Conservation (phyloP, 2,329 filamentous ascomycete species). For the Macrophomina phaseolina region DNA sequence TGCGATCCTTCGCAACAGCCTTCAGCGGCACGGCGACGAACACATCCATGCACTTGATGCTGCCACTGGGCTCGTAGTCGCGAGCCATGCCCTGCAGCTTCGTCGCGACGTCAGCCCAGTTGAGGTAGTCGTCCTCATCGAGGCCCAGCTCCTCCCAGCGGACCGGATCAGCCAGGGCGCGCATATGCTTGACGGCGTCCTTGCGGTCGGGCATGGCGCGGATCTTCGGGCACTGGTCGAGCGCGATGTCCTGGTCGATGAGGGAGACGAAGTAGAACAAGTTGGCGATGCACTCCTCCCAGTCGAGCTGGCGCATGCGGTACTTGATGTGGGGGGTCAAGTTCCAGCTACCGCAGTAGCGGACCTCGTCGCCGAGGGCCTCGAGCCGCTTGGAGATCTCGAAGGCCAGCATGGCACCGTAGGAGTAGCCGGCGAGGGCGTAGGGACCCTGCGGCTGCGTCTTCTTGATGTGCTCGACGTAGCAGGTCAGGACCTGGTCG, state of each 20-base stretch:
- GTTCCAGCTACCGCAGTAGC: conserved; percentile 49
- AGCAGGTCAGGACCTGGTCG: conserved; percentile 48
- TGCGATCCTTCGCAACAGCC: conserved; percentile 35
- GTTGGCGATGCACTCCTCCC: conserved; percentile 34
- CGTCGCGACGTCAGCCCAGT: conserved; percentile 47
- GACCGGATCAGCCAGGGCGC: conserved; percentile 30
- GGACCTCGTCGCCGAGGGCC: conserved; percentile 35
- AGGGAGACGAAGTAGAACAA: conserved; percentile 6
- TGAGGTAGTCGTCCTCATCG: conserved; percentile 33
- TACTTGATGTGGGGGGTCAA: conserved; percentile 56
- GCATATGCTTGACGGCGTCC: conserved; percentile 33
- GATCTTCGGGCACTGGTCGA: conserved; percentile 6
- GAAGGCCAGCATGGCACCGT: conserved; percentile 58
- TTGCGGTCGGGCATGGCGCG: not conserved
- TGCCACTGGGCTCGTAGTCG: conserved; percentile 53
- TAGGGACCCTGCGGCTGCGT: conserved; percentile 58
- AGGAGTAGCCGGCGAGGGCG: conserved; percentile 59
- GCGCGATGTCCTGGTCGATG: conserved; percentile 7
- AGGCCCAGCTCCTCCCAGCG: conserved; percentile 41
- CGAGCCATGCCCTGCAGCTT: conserved; percentile 45
- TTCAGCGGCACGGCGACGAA: conserved; percentile 48
- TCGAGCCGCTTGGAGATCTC: conserved; percentile 57
- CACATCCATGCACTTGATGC: conserved; percentile 48
- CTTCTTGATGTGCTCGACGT: conserved; percentile 48
- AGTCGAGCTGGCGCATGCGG: conserved; percentile 49